Evolutionary conservation across 2,329 filamentous ascomycete genomes (phyloP).

Genomic region (Dactylellina leptospora): DNA sequence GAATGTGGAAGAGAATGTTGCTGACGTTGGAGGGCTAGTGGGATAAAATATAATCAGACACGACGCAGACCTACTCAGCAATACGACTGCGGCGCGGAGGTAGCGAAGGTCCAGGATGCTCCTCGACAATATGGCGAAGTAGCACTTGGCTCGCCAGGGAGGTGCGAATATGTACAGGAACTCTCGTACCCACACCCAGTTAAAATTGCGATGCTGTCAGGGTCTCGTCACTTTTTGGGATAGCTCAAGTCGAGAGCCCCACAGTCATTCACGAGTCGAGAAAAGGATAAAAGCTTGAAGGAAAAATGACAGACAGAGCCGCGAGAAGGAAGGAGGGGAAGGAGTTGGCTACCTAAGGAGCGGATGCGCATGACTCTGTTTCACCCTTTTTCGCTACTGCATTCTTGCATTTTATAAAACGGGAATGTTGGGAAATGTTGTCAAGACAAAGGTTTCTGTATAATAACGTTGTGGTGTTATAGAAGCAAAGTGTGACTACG

Average conservation of each 20-base stretch:
- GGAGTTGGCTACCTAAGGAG: constrained; percentile 17
- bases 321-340: constrained; percentile 20
- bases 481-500: background rate
- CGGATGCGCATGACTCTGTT: constrained; percentile 10
- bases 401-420: constrained; percentile 2
- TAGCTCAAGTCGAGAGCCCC: constrained; percentile 33
- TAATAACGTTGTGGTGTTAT: background rate
- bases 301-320: constrained; percentile 25
- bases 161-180: constrained; percentile 34
- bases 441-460: background rate
- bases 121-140: constrained; percentile 49
- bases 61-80: constrained; percentile 37
- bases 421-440: background rate
- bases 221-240: constrained; percentile 22
- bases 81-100: constrained; percentile 50
- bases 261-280: constrained; percentile 14
- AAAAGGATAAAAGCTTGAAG: constrained; percentile 14
- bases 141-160: constrained; percentile 46
- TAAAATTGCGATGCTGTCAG: constrained; percentile 36
- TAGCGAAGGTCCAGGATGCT: constrained; percentile 49
- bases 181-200: constrained; percentile 1
- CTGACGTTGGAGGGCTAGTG: constrained; percentile 46
- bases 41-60: constrained; percentile 45
- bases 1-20: constrained; percentile 37
- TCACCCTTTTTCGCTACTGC: constrained; percentile 16